Percentiles rank a stretch among this genome's conserved stretches.
Evolutionary conservation across 768 basidiomycete species (phyloP).

Genomic region (Agrocybe pediades): DNA sequence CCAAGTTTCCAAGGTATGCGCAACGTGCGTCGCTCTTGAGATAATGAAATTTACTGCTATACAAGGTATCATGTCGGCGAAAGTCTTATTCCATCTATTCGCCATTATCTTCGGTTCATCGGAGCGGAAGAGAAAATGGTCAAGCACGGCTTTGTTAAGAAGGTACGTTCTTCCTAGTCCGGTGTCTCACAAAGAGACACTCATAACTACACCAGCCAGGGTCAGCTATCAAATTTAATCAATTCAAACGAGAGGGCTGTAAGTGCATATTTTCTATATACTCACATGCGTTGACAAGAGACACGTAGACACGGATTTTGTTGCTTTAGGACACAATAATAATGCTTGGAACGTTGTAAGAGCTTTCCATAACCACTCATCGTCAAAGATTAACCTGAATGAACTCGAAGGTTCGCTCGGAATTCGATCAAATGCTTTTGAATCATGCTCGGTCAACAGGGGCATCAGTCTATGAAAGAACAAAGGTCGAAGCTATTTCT

Average conservation of each 20-base stretch:
- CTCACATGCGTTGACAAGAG: neutral
- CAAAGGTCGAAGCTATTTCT: conserved; percentile 48
- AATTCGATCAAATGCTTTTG: conserved; percentile 61
- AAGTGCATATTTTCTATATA: conserved; percentile 21
- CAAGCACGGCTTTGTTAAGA: conserved; percentile 50
- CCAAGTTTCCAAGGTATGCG: conserved; percentile 53
- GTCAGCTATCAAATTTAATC: conserved; percentile 65
- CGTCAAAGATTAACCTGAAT: neutral
- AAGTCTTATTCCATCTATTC: conserved; percentile 60
- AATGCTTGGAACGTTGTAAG: conserved; percentile 64
- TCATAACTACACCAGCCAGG: conserved; percentile 48
- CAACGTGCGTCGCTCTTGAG: too few relatives aligned
- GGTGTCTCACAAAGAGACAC: neutral
- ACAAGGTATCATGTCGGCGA: conserved; percentile 60
- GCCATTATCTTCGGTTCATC: conserved; percentile 62
- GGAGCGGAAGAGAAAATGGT: conserved; percentile 54
- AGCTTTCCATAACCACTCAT: conserved; percentile 5
- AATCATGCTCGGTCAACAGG: conserved; percentile 56
- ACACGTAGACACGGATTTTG: conserved; percentile 57
- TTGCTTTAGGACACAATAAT: conserved; percentile 54
- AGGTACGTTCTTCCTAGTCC: conserved; percentile 37
- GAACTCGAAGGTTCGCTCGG: conserved; percentile 49
- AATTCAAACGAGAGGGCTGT: conserved; percentile 68
- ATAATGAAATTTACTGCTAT: neutral
- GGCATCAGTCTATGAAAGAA: conserved; percentile 54